phyloP scores from a whole-genome alignment of 2,329 filamentous ascomycete genomes.

The Mollisiaceae sp. region DNA sequence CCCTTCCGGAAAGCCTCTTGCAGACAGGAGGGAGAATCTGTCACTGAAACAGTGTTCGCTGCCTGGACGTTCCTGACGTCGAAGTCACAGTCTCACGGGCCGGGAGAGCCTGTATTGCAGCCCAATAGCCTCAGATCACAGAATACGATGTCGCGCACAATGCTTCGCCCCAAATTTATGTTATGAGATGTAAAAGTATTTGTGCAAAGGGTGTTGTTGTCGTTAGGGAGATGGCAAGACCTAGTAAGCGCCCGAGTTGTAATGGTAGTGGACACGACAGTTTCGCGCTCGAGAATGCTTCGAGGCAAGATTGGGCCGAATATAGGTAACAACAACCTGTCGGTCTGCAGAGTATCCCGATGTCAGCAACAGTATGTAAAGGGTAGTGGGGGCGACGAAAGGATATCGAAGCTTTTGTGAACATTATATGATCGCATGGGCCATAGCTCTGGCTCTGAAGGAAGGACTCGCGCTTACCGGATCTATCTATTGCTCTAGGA shows the following conservation, averaged over 20 bases:
- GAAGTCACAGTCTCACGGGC: background rate
- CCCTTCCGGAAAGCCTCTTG: constrained; percentile 18
- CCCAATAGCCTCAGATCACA: constrained; percentile 4
- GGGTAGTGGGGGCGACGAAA: constrained; percentile 11
- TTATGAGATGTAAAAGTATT: constrained; percentile 1
- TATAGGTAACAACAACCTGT: background rate
- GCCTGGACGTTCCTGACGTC: constrained; percentile 28
- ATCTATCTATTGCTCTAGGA: background rate
- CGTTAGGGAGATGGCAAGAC: background rate
- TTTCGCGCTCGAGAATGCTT: constrained; percentile 7
- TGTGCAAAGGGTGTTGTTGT: background rate
- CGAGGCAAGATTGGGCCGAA: background rate
- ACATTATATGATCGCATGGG: background rate
- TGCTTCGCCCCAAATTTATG: constrained; percentile 2
- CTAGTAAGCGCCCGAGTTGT: constrained; percentile 18
- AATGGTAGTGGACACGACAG: background rate
- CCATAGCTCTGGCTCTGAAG: background rate
- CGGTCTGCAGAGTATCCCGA: constrained; percentile 16
- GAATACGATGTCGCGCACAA: constrained; percentile 6
- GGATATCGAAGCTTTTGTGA: constrained; percentile 10
- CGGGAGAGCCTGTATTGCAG: background rate
- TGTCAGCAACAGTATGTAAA: constrained; percentile 13
- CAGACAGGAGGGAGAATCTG: constrained; percentile 15
- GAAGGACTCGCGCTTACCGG: constrained; percentile 9
- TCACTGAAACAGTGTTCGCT: constrained; percentile 25